Base-by-base conservation (phyloP, 495 filamentous ascomycete species). In the Talaromyces proteolyticus region DNA sequence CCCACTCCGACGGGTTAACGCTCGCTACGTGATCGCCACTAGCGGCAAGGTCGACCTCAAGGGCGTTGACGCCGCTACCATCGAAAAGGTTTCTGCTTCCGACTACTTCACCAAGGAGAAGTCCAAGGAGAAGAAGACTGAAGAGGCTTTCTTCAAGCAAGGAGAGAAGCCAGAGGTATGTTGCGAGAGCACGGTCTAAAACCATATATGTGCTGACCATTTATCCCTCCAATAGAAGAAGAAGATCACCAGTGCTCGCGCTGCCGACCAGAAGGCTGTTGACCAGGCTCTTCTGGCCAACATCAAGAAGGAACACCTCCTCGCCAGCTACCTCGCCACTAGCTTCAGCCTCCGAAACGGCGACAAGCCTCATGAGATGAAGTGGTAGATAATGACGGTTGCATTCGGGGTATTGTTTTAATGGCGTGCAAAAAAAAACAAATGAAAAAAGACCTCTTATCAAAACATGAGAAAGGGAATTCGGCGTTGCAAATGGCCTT, bases 21-120 rank as follows among this genome's bases (percentile, higher is more conserved):
- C 92, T 61, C 85, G 94, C 80, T 99, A 97, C 76, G 94, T 99
- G 55, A 97, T 97, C 70, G 92, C 91, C 65, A 99, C 94, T 59
- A 94, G 86, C 63, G 85, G 84, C 62, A 88, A 85, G 71, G 80
- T 99, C 58, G 87, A 96, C 67, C 72, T 97, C 49, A 69, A 79
- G 61, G 89, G 89, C 67, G 72, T 97, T 64, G 89, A 96, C 74
- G 63, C 77, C 64, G 79, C 80, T 65, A 86, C 87, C 65, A 64
- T 97, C 57, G 86, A 95, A 69, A 92, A 95, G 81, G 79, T 91
- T 59, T 74, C 84, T 54, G 70, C 76, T 59, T 79, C 85, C 57
- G 88, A 86, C 65, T 99, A 97, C 84, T 99, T 97, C 82, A 84
- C 87, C 64, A 85, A 86, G 64, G 93, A 96, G 69, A 95, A 96